Evolutionary conservation across 805 yeast genomes (phyloP), one percentile per base, ranked within the genome.

Genomic region (Wilhelminamyces savonicus): DNA sequence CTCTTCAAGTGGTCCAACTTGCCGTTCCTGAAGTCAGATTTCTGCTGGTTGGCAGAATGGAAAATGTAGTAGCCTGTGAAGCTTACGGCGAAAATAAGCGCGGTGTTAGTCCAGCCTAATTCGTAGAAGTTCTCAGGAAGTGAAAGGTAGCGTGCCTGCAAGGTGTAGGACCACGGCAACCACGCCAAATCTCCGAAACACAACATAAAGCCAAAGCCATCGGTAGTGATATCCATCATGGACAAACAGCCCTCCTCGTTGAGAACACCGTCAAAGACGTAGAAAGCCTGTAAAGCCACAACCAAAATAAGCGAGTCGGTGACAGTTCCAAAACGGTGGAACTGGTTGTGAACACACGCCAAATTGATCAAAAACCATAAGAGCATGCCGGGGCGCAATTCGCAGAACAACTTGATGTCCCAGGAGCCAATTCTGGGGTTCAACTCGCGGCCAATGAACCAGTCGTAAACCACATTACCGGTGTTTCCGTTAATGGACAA

Each of bases 131-230:
- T 74, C 17, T 54, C 49, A 4, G 52, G 48, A 25, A 78, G 68
- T 5, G 87, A 73, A 39, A 90, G 61, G 52, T 78, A 92, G 37
- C 97, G 71, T 2, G 94, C 70, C 52, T 92, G 98, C 35, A 92
- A 54, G 7, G 87, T 71, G 54, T 92, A 92, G 2, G 94, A 72
- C 66, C 90, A 90, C 19, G 98, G 98, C 14, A 92, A 86, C 65
- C 92, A 71, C 2, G 92, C 78, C 46, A 92, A 68, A 52, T 92
- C 98, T 17, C 98, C 98, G 62, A 90, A 88, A 3, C 87, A 77
- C 30, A 92, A 66, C 98, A 92, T 92, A 59, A 80, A 88, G 1
- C 98, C 98, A 53, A 92, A 86, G 0, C 98, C 98, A 59, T 92
- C 98, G 8, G 95, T 84, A 5, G 94, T 82, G 28, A 88, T 77